Conservation (phyloP, 352 stramenopile species). For the Globisporangium cystogenes region DNA sequence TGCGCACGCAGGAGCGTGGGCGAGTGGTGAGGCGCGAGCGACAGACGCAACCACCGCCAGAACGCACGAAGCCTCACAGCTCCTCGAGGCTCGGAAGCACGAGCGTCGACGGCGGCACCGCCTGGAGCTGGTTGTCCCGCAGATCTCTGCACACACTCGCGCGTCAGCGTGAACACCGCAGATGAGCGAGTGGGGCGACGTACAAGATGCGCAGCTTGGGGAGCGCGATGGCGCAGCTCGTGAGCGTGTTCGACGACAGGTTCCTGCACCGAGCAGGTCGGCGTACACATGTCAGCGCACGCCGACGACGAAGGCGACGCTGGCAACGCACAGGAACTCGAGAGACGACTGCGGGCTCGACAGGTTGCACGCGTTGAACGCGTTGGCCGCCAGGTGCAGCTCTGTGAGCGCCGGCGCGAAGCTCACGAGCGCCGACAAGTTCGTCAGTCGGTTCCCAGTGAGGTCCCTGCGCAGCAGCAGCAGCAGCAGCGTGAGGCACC, state of each 20-base stretch:
- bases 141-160: conserved; percentile 9
- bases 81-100: conserved; percentile 11
- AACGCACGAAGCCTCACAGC: conserved; percentile 12
- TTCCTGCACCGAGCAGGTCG: too few relatives aligned
- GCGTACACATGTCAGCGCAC: too few relatives aligned
- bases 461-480: conserved; percentile 6
- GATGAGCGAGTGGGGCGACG: background rate
- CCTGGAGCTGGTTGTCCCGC: conserved; percentile 10
- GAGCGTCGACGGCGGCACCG: conserved; percentile 8
- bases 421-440: conserved; percentile 6
- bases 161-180: background rate
- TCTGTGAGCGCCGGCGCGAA: conserved; percentile 11
- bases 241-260: conserved; percentile 18
- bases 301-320: too few relatives aligned
- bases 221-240: conserved; percentile 10
- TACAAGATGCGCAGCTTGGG: conserved; percentile 15
- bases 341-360: conserved; percentile 6
- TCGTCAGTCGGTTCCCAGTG: conserved; percentile 14
- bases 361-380: conserved; percentile 11
- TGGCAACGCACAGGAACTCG: conserved; percentile 12
- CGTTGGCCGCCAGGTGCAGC: conserved; percentile 16
- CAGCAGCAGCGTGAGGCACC: background rate
- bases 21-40: background rate
- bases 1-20: conserved; percentile 8
- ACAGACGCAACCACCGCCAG: background rate